phyloP scores from a whole-genome alignment of 1,139 yeast species.

The Candida sanyaensis region DNA sequence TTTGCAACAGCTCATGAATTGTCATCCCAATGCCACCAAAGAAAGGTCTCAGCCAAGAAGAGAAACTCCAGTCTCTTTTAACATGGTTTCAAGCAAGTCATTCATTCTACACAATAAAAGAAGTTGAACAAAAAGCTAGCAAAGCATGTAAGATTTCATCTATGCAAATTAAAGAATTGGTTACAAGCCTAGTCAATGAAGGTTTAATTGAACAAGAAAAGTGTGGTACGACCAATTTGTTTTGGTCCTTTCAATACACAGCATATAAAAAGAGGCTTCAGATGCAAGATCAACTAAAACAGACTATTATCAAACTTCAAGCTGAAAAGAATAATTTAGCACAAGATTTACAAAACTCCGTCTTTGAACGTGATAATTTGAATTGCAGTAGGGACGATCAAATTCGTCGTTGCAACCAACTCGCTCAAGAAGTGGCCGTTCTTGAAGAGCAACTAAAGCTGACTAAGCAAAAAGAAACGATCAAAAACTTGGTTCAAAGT shows the following conservation, averaged over 20 bases:
- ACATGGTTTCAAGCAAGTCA: conserved; percentile 42
- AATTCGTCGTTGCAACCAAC: conserved; percentile 3
- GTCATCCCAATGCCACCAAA: conserved; percentile 19
- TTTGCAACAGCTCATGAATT: conserved; percentile 7
- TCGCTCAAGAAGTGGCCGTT: neutral
- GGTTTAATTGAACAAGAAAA: conserved; percentile 49
- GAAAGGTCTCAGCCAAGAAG: conserved; percentile 38
- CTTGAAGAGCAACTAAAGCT: conserved; percentile 6
- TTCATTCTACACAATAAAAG: conserved; percentile 48
- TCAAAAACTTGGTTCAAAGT: conserved; percentile 5
- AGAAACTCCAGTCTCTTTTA: conserved; percentile 37
- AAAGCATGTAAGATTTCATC: conserved; percentile 47
- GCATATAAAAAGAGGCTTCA: conserved; percentile 18
- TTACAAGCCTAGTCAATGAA: conserved; percentile 48
- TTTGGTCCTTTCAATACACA: conserved; percentile 54
- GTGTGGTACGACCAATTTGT: conserved; percentile 54
- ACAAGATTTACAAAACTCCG: conserved; percentile 3
- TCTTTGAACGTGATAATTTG: conserved; percentile 3
- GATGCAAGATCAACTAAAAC: conserved; percentile 17
- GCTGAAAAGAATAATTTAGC: conserved; percentile 7
- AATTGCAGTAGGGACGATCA: conserved; percentile 4
- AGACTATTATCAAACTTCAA: conserved; percentile 12
- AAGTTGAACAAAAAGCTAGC: conserved; percentile 48
- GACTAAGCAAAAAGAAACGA: conserved; percentile 3
- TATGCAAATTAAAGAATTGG: conserved; percentile 52